These are phyloP conservation scores for Fusarium succisae DNA, from an alignment of 2,329 filamentous ascomycete genomes.

Conservation along the genomic window DNA sequence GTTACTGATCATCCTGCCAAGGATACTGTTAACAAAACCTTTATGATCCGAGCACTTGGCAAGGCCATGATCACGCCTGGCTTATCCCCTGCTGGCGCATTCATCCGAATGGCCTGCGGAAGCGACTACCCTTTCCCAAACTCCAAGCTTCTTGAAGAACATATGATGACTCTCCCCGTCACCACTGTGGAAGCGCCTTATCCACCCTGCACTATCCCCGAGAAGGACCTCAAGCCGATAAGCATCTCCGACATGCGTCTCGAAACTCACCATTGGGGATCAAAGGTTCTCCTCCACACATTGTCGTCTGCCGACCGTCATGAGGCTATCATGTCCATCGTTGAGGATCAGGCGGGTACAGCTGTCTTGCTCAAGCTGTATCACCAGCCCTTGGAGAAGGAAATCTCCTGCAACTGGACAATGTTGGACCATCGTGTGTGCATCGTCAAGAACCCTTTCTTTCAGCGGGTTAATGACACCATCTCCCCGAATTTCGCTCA, in stretches of 20 bases:
- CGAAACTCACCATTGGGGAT: not conserved
- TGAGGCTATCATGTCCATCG: not conserved
- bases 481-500: not conserved
- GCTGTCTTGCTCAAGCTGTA: not conserved
- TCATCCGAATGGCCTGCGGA: not conserved
- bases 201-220: not conserved
- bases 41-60: not conserved
- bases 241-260: not conserved
- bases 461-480: not conserved
- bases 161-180: not conserved
- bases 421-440: not conserved
- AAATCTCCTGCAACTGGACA: not conserved
- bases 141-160: not conserved
- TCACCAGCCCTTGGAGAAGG: not conserved
- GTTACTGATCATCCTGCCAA: not conserved
- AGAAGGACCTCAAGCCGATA: not conserved
- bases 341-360: not conserved
- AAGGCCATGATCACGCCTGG: not conserved
- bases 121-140: not conserved
- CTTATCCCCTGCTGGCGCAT: not conserved
- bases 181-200: not conserved
- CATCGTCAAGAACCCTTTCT: not conserved
- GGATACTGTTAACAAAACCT: not conserved
- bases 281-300: not conserved
- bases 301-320: not conserved